Base-by-base conservation (phyloP, 306 rosid genomes). In the Aeschynomene evenia region DNA sequence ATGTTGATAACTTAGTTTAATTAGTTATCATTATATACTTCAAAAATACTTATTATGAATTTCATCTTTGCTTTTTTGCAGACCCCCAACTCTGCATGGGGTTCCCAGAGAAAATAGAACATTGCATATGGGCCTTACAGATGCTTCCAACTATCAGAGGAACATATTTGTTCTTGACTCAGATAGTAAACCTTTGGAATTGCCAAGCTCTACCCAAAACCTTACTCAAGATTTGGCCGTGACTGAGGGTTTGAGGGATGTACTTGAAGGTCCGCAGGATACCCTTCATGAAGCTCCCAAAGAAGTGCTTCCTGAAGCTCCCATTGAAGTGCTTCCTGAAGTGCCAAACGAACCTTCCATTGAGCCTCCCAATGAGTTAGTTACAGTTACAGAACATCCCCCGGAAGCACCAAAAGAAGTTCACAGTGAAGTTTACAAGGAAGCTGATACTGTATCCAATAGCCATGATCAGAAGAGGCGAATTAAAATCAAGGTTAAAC, bases 21-120 rank as follows among this genome's bases (percentile, higher is more conserved):
- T 45, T 6, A 4, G 2, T 9, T 2, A 1, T 15, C 51, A 45
- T 0, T 43, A 29, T 70, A 20, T 45, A 7, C 36, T 34, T 42
- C 9, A 2, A 8, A 51, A 24, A 21, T 28, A 46, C 13, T 45
- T 19, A 26, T 12, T 14, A 20, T 50, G 71, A 61, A 34, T 26
- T 63, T 71, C 54, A 37, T 56, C 18, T 42, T 60, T 59, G 63
- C 43, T 63, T 71, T 23, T 77, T 83, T 83, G 76, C 84, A 94
- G 98, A 82, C 79, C 90, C 15, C 88, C 94, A 54, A 94, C 97
- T 63, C 94, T 94, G 13, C 87, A 82, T 49, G 98, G 97, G 73
- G 84, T 94, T 49, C 97, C 97, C 68, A 79, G 95, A 74, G 97
- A 88, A 79, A 86, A 85, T 72, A 85, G 84, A 74, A 76, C 83